Conservation (phyloP, 108 stramenopile genomes). For the Skeletonema potamos region DNA sequence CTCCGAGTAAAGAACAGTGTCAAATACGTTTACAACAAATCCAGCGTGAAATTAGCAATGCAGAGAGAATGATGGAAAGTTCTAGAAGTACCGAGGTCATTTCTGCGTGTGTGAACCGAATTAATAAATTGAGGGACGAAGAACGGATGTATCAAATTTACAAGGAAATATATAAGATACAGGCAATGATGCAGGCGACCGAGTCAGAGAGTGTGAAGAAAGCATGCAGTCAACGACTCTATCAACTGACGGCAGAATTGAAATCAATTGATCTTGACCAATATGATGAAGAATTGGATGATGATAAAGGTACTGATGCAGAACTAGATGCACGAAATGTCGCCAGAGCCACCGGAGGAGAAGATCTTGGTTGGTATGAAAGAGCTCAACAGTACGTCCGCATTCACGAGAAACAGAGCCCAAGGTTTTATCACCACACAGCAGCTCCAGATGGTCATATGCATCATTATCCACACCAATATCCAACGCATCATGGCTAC, state of each 20-base stretch:
- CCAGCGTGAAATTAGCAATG: constrained; percentile 26
- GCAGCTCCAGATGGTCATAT: background rate
- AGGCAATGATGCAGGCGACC: constrained; percentile 15
- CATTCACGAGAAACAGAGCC: background rate
- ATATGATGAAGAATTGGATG: background rate
- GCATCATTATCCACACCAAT: background rate
- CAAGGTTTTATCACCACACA: background rate
- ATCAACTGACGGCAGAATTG: constrained; percentile 27
- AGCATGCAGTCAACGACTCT: constrained; percentile 30
- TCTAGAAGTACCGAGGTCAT: constrained; percentile 17
- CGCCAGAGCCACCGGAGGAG: background rate
- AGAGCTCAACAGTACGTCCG: constrained; percentile 22
- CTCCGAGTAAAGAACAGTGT: constrained; percentile 25
- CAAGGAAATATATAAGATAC: constrained; percentile 32
- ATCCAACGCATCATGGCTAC: background rate
- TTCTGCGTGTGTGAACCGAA: constrained; percentile 9
- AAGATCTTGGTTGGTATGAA: constrained; percentile 27
- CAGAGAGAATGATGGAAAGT: constrained; percentile 15
- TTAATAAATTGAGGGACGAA: constrained; percentile 31
- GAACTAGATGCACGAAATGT: background rate
- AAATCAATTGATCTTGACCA: constrained; percentile 14
- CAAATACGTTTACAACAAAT: constrained; percentile 28
- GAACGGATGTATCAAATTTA: constrained; percentile 39
- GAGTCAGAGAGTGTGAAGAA: constrained; percentile 18
- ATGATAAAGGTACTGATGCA: background rate